Base-by-base conservation (phyloP, 1,139 yeast genomes). In the Debaryomyces robertsiae region DNA sequence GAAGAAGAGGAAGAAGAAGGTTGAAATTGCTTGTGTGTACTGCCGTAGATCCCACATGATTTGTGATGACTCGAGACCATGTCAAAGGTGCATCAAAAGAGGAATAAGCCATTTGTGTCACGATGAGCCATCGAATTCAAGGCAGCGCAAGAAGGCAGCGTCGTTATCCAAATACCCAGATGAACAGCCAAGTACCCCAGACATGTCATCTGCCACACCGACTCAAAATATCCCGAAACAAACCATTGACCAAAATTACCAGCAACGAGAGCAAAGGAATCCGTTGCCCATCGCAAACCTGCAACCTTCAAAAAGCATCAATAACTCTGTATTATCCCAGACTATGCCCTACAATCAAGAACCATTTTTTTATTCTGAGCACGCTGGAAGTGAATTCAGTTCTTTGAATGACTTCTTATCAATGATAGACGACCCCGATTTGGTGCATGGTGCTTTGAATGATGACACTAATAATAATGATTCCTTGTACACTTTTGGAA, bases 11-110 rank as follows among this genome's bases (percentile, higher is more conserved):
- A 77, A 78, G 60, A 79, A 79, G 62, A 82, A 78, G 55, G 82
- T 79, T 23, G 79, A 69, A 23, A 69, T 76, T 44, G 96, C 98
- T 0, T 91, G 98, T 66, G 87, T 91, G 2, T 91, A 88, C 58
- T 91, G 98, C 57, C 77, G 97, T 36, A 70, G 98, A 36, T 88
- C 96, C 1, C 98, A 91, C 60, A 89, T 91, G 94, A 87, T 90
- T 24, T 91, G 98, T 64, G 96, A 90, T 58, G 84, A 81, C 31
- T 69, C 80, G 10, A 70, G 97, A 44, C 98, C 98, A 2, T 91
- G 98, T 59, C 79, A 82, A 40, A 69, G 97, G 39, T 91, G 98
- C 63, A 75, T 90, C 15, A 88, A 87, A 60, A 70, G 98, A 48
- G 89, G 88, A 31, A 91, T 91, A 33, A 94, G 94, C 6, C 96